Evolutionary conservation across 2,329 filamentous ascomycete genomes (phyloP).

Genomic region (Nemania diffusa): DNA sequence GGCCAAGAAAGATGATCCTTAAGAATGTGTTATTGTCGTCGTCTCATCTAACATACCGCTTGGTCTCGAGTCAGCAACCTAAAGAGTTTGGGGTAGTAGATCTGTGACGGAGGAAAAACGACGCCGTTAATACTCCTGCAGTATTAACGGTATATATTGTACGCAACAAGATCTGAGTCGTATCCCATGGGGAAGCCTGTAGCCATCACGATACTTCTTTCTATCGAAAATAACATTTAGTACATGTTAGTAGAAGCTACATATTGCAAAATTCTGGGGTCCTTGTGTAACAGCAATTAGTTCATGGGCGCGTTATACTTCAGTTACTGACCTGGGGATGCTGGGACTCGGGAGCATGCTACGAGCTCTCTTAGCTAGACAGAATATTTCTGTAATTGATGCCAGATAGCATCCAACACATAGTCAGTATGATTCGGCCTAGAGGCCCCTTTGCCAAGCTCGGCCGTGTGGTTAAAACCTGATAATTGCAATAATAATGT

Average conservation of each 20-base stretch:
- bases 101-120: too few species aligned
- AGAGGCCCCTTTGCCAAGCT: neutral
- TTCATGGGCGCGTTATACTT: neutral
- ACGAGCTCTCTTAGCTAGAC: neutral
- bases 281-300: neutral
- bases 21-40: neutral
- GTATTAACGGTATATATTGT: too few species aligned
- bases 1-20: neutral
- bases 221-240: neutral
- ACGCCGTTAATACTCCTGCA: too few species aligned
- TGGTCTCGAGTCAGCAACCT: slow-evolving; percentile 7
- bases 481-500: neutral
- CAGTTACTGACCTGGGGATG: neutral
- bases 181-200: neutral
- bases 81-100: neutral
- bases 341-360: neutral
- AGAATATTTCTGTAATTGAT: neutral
- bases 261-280: neutral
- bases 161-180: slow-evolving; percentile 9
- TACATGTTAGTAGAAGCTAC: neutral
- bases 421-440: slow-evolving; percentile 10
- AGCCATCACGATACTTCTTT: neutral
- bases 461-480: neutral
- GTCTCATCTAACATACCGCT: neutral
- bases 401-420: slow-evolving; percentile 4